These are phyloP conservation scores for Beauveria asiatica DNA, from an alignment of 2,329 filamentous ascomycete species.

Conservation along the genomic window DNA sequence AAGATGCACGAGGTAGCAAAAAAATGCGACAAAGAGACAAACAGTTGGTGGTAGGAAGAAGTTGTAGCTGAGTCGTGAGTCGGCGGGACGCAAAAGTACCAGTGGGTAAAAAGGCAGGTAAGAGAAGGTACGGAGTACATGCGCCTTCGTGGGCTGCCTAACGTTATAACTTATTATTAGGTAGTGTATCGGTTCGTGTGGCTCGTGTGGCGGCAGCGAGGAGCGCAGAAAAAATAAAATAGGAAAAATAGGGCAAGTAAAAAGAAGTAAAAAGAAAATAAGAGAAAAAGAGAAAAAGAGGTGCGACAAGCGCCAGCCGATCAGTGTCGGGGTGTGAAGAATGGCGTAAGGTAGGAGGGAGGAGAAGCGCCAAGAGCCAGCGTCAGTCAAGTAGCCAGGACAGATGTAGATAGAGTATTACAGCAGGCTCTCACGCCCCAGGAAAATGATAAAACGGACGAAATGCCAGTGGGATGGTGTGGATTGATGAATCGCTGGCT, in stretches of 20 bases:
- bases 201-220: conserved; percentile 2
- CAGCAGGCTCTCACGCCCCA: background rate
- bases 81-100: conserved; percentile 9
- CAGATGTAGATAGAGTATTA: background rate
- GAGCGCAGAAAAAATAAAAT: background rate
- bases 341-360: background rate
- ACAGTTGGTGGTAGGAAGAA: conserved; percentile 5
- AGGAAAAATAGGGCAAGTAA: background rate
- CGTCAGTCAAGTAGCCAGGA: background rate
- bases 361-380: background rate
- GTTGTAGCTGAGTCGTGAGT: conserved; percentile 8
- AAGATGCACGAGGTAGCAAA: background rate
- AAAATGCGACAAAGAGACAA: background rate
- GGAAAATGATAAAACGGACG: background rate
- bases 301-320: conserved; percentile 7
- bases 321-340: background rate
- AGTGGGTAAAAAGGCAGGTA: background rate
- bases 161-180: background rate
- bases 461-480: background rate
- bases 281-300: background rate
- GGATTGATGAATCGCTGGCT: background rate
- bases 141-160: background rate
- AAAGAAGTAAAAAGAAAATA: background rate
- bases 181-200: background rate
- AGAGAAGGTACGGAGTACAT: background rate